Evolutionary conservation across 306 rosid genomes (phyloP).

Genomic region (Astragalus membranaceus): DNA sequence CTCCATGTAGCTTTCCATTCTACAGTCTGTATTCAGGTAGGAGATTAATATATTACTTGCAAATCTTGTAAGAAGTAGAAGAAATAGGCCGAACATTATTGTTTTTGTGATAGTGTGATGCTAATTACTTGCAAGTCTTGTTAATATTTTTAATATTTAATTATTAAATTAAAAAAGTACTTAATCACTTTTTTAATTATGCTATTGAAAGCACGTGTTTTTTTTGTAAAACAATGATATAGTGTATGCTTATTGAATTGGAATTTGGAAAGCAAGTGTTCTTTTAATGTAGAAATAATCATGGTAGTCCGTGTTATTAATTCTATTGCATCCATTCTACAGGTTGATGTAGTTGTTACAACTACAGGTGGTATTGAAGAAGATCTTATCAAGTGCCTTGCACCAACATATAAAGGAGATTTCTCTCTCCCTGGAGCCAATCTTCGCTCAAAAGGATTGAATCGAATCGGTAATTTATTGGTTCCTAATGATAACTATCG

Average conservation of each 20-base stretch:
- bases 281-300: background rate
- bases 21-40: too few species aligned
- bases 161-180: too few species aligned
- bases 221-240: background rate
- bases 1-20: too few species aligned
- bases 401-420: conserved; percentile 81
- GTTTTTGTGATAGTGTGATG: too few species aligned
- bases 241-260: background rate
- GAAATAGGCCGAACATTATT: too few species aligned
- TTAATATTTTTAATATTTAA: too few species aligned
- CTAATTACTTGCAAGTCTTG: too few species aligned
- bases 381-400: conserved; percentile 90
- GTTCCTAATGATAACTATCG: conserved; percentile 90
- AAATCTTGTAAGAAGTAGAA: too few species aligned
- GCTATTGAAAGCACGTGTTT: too few species aligned
- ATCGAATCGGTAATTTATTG: conserved; percentile 88
- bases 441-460: conserved; percentile 82
- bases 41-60: too few species aligned
- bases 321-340: background rate
- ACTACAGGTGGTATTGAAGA: conserved; percentile 94
- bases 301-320: background rate
- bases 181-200: too few species aligned
- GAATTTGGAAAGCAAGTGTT: background rate
- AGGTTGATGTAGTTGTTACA: conserved; percentile 88
- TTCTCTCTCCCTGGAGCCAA: conserved; percentile 66